Conservation (phyloP, 495 filamentous ascomycete species). For the Neurospora tetrasperma region DNA sequence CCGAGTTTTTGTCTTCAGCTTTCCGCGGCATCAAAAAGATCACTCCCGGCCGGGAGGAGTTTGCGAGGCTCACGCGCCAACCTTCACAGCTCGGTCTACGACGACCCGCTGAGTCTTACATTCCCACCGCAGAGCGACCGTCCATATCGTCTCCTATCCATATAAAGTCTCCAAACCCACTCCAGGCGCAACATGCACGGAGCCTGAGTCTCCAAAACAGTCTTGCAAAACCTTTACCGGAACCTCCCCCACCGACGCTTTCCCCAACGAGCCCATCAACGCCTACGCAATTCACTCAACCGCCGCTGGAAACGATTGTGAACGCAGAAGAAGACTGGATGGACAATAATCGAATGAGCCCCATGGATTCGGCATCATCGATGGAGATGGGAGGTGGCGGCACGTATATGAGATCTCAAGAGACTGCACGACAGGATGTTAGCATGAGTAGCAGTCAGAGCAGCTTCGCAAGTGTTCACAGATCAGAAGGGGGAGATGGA, state of each 20-base stretch:
- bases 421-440: constrained; percentile 10
- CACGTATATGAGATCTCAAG: constrained; percentile 19
- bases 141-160: constrained; percentile 19
- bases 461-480: constrained; percentile 34
- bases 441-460: constrained; percentile 47
- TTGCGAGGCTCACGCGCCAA: constrained; percentile 19
- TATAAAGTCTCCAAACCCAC: constrained; percentile 9
- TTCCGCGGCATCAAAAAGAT: constrained; percentile 41
- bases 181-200: constrained; percentile 33
- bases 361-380: constrained; percentile 52
- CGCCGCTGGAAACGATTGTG: constrained; percentile 20
- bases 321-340: constrained; percentile 19
- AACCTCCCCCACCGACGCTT: constrained; percentile 32
- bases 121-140: constrained; percentile 12
- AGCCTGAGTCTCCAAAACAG: constrained; percentile 40
- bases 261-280: constrained; percentile 28
- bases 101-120: constrained; percentile 16
- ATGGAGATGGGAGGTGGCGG: constrained; percentile 24
- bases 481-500: constrained; percentile 35
- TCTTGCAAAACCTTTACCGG: constrained; percentile 42
- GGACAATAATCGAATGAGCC: constrained; percentile 39
- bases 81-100: constrained; percentile 25
- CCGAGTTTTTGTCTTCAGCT: constrained; percentile 38
- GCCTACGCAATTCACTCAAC: constrained; percentile 12
- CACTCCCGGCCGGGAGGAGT: constrained; percentile 30